These are phyloP conservation scores for Beauveria sp. DNA, from an alignment of 2,329 filamentous ascomycete species.

Conservation along the genomic window DNA sequence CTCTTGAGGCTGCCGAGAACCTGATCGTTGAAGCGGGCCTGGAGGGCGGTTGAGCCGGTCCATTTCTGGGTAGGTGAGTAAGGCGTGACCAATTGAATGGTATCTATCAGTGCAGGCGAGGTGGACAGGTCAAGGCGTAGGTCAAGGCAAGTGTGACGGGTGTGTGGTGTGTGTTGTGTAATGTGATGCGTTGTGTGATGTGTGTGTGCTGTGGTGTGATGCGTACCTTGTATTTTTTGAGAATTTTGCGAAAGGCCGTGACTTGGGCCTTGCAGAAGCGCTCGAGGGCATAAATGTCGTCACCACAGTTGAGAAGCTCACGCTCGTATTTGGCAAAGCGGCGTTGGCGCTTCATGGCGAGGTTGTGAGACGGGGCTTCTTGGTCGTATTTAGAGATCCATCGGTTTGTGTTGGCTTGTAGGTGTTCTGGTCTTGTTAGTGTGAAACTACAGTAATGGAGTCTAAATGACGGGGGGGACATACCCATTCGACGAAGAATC, in stretches of 20 bases:
- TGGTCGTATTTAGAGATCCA: constrained; percentile 37
- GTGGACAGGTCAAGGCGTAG: too few species aligned
- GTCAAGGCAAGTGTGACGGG: too few species aligned
- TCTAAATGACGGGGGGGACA: background rate
- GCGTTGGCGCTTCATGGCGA: constrained; percentile 38
- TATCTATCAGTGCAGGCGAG: background rate
- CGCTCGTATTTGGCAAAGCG: constrained; percentile 47
- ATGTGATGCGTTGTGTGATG: too few species aligned
- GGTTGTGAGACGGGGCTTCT: constrained; percentile 19
- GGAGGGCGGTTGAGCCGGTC: constrained; percentile 64
- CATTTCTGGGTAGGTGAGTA: constrained; percentile 52
- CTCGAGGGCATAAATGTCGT: constrained; percentile 62
- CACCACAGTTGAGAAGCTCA: constrained; percentile 49
- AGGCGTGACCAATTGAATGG: background rate
- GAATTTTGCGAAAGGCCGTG: constrained; percentile 70
- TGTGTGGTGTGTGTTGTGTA: too few species aligned
- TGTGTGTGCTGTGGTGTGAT: background rate
- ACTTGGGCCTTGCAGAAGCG: constrained; percentile 69
- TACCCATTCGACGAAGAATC: constrained; percentile 62
- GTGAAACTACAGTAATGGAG: too few species aligned
- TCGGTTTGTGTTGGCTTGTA: constrained; percentile 39
- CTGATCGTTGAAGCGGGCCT: constrained; percentile 57
- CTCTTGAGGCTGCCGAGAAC: constrained; percentile 60
- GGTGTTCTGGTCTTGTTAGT: constrained; percentile 31
- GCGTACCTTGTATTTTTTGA: constrained; percentile 72